Evolutionary conservation across 1,139 yeast genomes (phyloP).

Genomic region (Casaregolazyma lundiana): DNA sequence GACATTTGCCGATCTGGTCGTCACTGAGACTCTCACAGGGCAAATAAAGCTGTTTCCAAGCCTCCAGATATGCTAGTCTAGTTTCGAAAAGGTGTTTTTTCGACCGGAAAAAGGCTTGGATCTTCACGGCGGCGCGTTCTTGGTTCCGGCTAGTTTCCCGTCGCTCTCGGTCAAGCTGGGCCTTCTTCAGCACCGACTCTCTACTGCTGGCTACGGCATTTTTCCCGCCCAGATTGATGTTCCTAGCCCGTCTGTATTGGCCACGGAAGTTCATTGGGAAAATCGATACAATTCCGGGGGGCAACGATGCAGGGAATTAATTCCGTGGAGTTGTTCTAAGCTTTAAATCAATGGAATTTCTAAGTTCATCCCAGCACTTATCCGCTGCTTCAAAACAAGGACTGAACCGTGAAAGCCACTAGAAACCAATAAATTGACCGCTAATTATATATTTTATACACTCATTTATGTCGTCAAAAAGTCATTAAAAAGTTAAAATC

Average conservation of each 20-base stretch:
- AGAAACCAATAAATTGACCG: too few relatives aligned
- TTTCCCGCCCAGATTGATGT: slow-evolving; percentile 70
- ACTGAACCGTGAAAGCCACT: too few relatives aligned
- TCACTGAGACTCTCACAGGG: not conserved
- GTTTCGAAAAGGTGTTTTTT: slow-evolving; percentile 17
- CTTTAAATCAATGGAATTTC: too few relatives aligned
- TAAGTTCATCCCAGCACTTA: too few relatives aligned
- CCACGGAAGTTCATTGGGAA: slow-evolving; percentile 35
- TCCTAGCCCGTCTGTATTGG: slow-evolving; percentile 40
- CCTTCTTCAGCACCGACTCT: slow-evolving; percentile 49
- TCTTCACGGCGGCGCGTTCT: slow-evolving; percentile 43
- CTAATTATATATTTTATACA: too few relatives aligned
- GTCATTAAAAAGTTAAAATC: too few relatives aligned
- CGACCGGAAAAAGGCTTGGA: slow-evolving; percentile 42
- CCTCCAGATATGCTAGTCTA: slow-evolving; percentile 16
- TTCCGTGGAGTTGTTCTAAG: too few relatives aligned
- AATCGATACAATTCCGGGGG: not conserved
- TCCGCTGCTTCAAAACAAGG: too few relatives aligned
- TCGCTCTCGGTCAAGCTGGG: slow-evolving; percentile 60
- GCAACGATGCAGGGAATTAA: too few relatives aligned
- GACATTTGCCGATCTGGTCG: not conserved
- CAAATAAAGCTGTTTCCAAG: slow-evolving; percentile 19
- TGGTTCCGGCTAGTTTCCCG: slow-evolving; percentile 54
- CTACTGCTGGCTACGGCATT: slow-evolving; percentile 23
- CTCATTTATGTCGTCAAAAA: too few relatives aligned